phyloP scores from a whole-genome alignment of 768 basidiomycete species.

The Rhizopogon salebrosus region DNA sequence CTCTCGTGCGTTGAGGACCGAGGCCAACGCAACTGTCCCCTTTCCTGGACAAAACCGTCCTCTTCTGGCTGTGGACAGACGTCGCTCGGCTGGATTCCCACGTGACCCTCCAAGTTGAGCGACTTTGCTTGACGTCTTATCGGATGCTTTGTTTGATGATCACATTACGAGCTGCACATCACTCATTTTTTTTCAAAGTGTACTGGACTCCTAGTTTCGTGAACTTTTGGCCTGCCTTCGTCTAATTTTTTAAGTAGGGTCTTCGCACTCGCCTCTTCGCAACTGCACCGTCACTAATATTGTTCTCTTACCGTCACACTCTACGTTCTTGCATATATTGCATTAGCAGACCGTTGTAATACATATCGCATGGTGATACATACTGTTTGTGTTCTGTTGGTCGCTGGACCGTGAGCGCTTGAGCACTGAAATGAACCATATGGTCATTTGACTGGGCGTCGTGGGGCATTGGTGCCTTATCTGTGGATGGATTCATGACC shows the following conservation, averaged over 20 bases:
- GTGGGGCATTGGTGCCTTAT: no score
- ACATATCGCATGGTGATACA: constrained; percentile 6
- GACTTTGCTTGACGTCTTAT: not conserved
- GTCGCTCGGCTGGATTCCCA: constrained; percentile 26
- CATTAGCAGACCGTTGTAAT: constrained; percentile 16
- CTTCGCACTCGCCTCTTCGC: not conserved
- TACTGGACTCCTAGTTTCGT: constrained; percentile 11
- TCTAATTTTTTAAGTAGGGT: constrained; percentile 6
- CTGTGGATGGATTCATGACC: no score
- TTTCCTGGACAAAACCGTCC: constrained; percentile 25
- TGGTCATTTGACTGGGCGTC: no score
- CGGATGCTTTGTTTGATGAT: constrained; percentile 1
- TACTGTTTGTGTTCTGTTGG: constrained; percentile 4
- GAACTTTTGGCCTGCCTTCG: constrained; percentile 19
- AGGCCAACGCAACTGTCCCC: constrained; percentile 21
- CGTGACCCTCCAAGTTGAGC: constrained; percentile 37
- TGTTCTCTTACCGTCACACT: constrained; percentile 3
- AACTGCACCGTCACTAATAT: constrained; percentile 3
- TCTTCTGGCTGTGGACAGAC: constrained; percentile 19
- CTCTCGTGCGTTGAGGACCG: constrained; percentile 8
- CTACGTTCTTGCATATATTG: constrained; percentile 3
- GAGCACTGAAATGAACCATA: no score
- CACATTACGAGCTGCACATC: not conserved
- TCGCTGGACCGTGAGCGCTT: constrained; percentile 1
- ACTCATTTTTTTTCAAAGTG: constrained; percentile 7